phyloP scores from a whole-genome alignment of 2,329 filamentous ascomycete genomes.

The Periconia sp. region DNA sequence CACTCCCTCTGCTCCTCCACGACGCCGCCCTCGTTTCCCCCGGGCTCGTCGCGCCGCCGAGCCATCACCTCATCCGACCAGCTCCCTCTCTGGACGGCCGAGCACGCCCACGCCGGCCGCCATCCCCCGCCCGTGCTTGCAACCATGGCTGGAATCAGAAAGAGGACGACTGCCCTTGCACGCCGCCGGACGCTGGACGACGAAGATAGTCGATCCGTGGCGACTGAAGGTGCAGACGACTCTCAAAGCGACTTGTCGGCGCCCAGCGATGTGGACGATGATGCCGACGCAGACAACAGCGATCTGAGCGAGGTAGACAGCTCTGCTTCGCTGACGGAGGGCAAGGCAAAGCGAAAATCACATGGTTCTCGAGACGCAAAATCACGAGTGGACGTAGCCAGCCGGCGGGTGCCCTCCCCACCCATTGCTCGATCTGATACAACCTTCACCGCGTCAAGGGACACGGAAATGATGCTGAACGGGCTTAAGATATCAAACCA shows the following conservation, averaged over 20 bases:
- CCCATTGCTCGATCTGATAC: slow-evolving; percentile 46
- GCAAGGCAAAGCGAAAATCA: slow-evolving; percentile 45
- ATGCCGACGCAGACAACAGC: slow-evolving; percentile 65
- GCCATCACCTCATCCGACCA: slow-evolving; percentile 22
- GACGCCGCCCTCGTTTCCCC: slow-evolving; percentile 22
- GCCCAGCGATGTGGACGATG: slow-evolving; percentile 63
- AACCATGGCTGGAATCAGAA: slow-evolving; percentile 46
- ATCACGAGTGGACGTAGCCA: slow-evolving; percentile 30
- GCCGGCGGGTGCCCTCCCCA: slow-evolving; percentile 37
- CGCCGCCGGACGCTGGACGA: slow-evolving; percentile 48
- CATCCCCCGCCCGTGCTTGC: slow-evolving; percentile 15
- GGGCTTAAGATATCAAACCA: slow-evolving; percentile 58
- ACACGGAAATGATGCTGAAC: slow-evolving; percentile 68
- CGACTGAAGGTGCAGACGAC: slow-evolving; percentile 63
- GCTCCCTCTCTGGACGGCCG: slow-evolving; percentile 27
- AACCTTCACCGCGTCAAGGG: slow-evolving; percentile 54
- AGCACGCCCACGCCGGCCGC: slow-evolving; percentile 24
- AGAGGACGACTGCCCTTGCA: slow-evolving; percentile 42
- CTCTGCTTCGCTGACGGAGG: slow-evolving; percentile 39
- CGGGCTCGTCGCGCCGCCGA: too few species aligned
- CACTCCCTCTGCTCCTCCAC: slow-evolving; percentile 19
- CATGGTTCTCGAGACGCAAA: slow-evolving; percentile 42
- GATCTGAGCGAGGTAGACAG: slow-evolving; percentile 61
- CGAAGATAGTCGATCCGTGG: slow-evolving; percentile 49
- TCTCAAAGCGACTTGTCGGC: slow-evolving; percentile 68